Conservation (phyloP, 352 stramenopile species). For the Pythium aristosporum region DNA sequence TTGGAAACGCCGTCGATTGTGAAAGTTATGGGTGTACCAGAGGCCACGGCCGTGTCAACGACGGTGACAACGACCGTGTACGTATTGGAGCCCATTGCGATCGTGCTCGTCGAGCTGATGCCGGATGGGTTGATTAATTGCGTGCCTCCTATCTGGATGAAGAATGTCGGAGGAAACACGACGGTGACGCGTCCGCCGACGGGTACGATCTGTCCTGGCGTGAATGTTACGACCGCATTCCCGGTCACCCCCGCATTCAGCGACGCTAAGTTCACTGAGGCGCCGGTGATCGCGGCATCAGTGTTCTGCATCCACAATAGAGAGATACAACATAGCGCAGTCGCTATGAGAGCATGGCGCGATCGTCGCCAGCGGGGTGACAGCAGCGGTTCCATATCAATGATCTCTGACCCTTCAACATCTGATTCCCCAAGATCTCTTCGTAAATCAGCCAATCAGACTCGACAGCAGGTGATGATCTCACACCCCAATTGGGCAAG, state of each 20-base stretch:
- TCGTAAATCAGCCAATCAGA: constrained; percentile 7
- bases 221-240: constrained; percentile 39
- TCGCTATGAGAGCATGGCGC: not conserved
- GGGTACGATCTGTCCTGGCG: constrained; percentile 30
- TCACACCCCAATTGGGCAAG: too few relatives aligned
- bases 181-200: constrained; percentile 48
- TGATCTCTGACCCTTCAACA: constrained; percentile 12
- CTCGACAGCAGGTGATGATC: not conserved
- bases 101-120: constrained; percentile 29
- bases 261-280: constrained; percentile 31
- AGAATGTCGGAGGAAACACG: constrained; percentile 52
- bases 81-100: constrained; percentile 29
- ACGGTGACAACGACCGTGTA: constrained; percentile 42
- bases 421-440: constrained; percentile 8
- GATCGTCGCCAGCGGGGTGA: not conserved
- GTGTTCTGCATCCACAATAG: not conserved
- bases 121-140: constrained; percentile 27
- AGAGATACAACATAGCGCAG: not conserved
- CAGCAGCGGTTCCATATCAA: not conserved
- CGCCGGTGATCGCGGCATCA: constrained; percentile 34
- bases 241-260: constrained; percentile 34
- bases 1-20: constrained; percentile 54
- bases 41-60: constrained; percentile 12
- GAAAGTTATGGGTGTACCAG: constrained; percentile 39
- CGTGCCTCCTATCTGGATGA: constrained; percentile 27